phyloP scores from a whole-genome alignment of 805 yeast genomes.

The Brettanomyces nanus region DNA sequence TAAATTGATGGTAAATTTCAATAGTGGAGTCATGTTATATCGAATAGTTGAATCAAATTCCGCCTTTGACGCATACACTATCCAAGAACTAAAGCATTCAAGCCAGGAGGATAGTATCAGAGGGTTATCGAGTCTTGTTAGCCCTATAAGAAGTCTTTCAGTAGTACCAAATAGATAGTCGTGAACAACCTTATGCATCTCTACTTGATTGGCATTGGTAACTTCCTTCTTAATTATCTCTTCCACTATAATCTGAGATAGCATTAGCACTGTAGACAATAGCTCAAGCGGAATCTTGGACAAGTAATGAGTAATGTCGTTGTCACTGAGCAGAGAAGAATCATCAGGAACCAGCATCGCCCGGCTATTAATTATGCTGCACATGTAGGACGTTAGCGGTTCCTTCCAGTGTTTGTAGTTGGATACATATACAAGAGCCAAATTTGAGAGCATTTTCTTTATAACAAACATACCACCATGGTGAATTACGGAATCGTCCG shows the following conservation, averaged over 20 bases:
- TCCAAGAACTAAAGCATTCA: slow-evolving; percentile 28
- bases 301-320: not conserved
- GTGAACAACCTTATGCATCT: slow-evolving; percentile 33
- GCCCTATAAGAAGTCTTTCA: slow-evolving; percentile 16
- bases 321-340: not conserved
- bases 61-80: slow-evolving; percentile 30
- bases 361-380: not conserved
- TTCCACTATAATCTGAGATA: slow-evolving; percentile 42
- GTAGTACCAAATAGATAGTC: slow-evolving; percentile 27
- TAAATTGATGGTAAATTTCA: slow-evolving; percentile 13
- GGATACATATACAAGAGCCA: slow-evolving; percentile 39
- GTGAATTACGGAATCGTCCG: slow-evolving; percentile 6
- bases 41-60: slow-evolving; percentile 25
- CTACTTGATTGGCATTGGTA: slow-evolving; percentile 16
- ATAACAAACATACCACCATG: slow-evolving; percentile 34
- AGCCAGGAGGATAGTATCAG: slow-evolving; percentile 15
- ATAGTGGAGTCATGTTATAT: slow-evolving; percentile 17
- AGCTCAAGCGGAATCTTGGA: slow-evolving; percentile 4
- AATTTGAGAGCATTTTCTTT: slow-evolving; percentile 48
- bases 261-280: slow-evolving; percentile 18
- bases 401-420: slow-evolving; percentile 30
- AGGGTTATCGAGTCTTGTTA: slow-evolving; percentile 1
- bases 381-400: slow-evolving; percentile 26
- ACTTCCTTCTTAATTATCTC: slow-evolving; percentile 36
- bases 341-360: not conserved